A percentile compares a stretch with the other conserved stretches of the same genome.
These are phyloP conservation scores for Pythium folliculosum DNA, from an alignment of 352 stramenopile genomes.

Conservation along the genomic window DNA sequence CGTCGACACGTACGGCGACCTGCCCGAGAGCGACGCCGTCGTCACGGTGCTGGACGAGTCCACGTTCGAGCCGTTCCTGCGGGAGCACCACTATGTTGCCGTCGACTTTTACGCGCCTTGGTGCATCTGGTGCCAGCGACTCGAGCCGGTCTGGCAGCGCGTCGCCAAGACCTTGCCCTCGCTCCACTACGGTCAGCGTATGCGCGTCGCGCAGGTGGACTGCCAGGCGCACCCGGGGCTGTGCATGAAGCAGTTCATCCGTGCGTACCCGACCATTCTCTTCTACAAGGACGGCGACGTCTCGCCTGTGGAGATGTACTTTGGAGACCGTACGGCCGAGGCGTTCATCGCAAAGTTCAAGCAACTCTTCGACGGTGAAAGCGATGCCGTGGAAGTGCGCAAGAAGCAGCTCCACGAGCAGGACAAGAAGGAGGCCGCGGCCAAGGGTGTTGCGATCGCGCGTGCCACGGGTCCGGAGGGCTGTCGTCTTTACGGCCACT, in stretches of 20 bases:
- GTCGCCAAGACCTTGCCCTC: conserved; percentile 90
- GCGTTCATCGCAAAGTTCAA: conserved; percentile 92
- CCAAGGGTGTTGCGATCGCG: conserved; percentile 62
- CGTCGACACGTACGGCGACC: conserved; percentile 65
- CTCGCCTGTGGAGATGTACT: conserved; percentile 94
- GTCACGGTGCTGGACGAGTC: conserved; percentile 79
- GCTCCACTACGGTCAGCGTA: conserved; percentile 81
- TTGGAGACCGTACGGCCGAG: conserved; percentile 92
- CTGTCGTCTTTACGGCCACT: conserved; percentile 73
- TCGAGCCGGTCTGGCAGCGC: conserved; percentile 96
- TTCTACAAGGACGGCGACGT: conserved; percentile 94
- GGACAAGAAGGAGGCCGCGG: conserved; percentile 85
- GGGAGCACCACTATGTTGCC: conserved; percentile 95
- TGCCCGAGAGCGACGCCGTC: conserved; percentile 74
- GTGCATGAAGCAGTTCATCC: conserved; percentile 95
- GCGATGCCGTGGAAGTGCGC: conserved; percentile 65
- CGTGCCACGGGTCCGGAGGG: conserved; percentile 68
- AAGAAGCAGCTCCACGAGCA: conserved; percentile 95
- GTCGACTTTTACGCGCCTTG: conserved; percentile 96
- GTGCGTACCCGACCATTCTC: conserved; percentile 96
- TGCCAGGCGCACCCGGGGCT: conserved; percentile 93
- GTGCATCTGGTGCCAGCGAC: conserved; percentile 97
- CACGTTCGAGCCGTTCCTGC: conserved; percentile 92
- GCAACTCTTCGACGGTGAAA: conserved; percentile 77
- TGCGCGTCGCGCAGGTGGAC: conserved; percentile 90